Evolutionary conservation across 2,329 filamentous ascomycete genomes (phyloP), one percentile per base, ranked within the genome.

Genomic region (Colletotrichum trifolii): DNA sequence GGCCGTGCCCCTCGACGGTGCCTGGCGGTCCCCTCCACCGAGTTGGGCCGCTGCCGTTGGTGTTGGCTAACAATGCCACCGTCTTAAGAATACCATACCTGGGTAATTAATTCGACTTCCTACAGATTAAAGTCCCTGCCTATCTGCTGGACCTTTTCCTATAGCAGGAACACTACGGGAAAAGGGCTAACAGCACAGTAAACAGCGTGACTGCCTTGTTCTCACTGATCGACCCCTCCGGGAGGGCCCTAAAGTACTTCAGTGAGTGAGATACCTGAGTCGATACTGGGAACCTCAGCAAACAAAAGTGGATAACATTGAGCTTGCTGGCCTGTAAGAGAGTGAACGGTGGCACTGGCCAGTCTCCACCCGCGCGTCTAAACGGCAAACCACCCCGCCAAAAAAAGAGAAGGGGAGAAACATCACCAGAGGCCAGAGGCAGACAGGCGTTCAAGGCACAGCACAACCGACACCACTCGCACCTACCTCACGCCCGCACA

Each of bases 361-460:
- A 35, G 15, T 6, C 58, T 53, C 63, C 63, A 57, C 63, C 52
- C 15, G 47, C 58, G 63, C 53, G 63, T 66, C 58, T 35, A 53
- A 57, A 53, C 47, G 58, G 58, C 47, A 46, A 65, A 57, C 58
- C 46, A 63, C 63, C 63, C 63, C 58, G 58, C 63, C 58, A 66
- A 66, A 65, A 60, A 66, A 66, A 56, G 59, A 56, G 10, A 48
- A 46, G 40, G 45, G 34, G 55, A 58, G 55, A 55, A 61, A 64
- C 62, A 64, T 64, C 62, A 47, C 39, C 62, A 64, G 50, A 64
- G 54, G 54, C 43, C 57, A 53, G 56, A 54, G 40, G 53, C 47
- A 45, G 53, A 11, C 39, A 10, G 35, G 12, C 43, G n/a, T 45
- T 34, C 43, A 34, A 49, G 45, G 9, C 38, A 43, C 42, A 47